Percentiles rank a stretch among this genome's conserved stretches.
Conservation (phyloP, 371 early-diverging fungal genomes). For the Sporodiniella umbellata region DNA sequence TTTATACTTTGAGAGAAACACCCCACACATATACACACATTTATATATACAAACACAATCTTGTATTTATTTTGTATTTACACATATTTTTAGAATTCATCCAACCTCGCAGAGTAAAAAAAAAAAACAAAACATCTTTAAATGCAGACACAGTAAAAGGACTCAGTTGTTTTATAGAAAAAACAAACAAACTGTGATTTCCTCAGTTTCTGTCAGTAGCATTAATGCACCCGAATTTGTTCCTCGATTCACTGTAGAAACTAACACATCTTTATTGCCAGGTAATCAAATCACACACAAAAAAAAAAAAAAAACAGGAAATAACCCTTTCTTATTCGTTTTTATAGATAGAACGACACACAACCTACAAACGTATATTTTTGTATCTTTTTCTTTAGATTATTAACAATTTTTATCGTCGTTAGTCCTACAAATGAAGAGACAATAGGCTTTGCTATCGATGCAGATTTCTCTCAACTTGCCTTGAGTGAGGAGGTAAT, state of each 20-base stretch:
- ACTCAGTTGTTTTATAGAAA: constrained; percentile 20
- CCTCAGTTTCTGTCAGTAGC: constrained; percentile 56
- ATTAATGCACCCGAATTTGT: constrained; percentile 68
- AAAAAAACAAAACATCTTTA: constrained; percentile 21
- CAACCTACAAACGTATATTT: not conserved
- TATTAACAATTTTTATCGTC: too few relatives aligned
- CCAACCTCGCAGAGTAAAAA: constrained; percentile 65
- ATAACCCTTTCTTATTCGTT: too few relatives aligned
- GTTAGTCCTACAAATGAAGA: not conserved
- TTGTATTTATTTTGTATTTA: too few relatives aligned
- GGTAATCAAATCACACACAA: too few relatives aligned
- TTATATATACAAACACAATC: too few relatives aligned
- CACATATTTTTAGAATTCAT: constrained; percentile 18
- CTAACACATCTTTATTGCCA: not conserved
- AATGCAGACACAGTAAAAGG: not conserved
- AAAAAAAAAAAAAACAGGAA: not conserved
- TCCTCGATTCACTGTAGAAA: constrained; percentile 41
- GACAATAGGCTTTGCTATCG: not conserved
- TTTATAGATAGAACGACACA: not conserved
- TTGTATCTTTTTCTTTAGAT: too few relatives aligned
- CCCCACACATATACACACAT: too few relatives aligned
- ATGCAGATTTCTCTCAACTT: constrained; percentile 31
- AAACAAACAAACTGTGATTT: constrained; percentile 51
- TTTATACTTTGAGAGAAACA: too few relatives aligned
- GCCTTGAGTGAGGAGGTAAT: constrained; percentile 25